phyloP scores from a whole-genome alignment of 495 filamentous ascomycete species.

The Parathielavia hyrcaniae region DNA sequence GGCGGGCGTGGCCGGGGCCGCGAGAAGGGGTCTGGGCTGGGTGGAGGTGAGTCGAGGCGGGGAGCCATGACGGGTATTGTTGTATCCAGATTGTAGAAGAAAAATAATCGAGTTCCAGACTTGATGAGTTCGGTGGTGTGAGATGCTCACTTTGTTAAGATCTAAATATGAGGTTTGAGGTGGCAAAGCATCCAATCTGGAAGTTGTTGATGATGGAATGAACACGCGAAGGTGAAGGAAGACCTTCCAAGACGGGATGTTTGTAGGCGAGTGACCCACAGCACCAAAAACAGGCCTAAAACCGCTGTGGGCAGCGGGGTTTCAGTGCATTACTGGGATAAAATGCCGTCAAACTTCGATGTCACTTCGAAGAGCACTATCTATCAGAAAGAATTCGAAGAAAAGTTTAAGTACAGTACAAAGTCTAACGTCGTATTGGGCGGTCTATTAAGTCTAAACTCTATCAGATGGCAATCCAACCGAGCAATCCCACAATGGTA shows the following conservation, averaged over 20 bases:
- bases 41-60: conserved; percentile 20
- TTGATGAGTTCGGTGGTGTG: too few relatives aligned
- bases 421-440: neutral
- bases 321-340: too few relatives aligned
- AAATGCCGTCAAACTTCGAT: too few relatives aligned
- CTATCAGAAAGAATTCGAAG: neutral
- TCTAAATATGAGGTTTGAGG: neutral
- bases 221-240: too few relatives aligned
- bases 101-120: too few relatives aligned
- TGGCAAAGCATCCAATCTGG: too few relatives aligned
- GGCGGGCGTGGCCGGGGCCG: conserved; percentile 38
- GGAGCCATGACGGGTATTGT: conserved; percentile 18
- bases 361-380: too few relatives aligned
- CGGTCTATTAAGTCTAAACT: neutral
- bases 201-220: too few relatives aligned
- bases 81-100: too few relatives aligned
- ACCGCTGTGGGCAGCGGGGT: neutral
- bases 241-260: too few relatives aligned
- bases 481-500: neutral
- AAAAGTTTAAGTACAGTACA: neutral
- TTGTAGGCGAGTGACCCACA: neutral
- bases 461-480: neutral
- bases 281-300: neutral
- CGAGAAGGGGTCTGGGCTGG: conserved; percentile 19
- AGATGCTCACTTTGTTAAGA: neutral